Evolutionary conservation across 768 basidiomycete species (phyloP), one percentile per base, ranked within the genome.

Genomic region (Scleroderma bovista): DNA sequence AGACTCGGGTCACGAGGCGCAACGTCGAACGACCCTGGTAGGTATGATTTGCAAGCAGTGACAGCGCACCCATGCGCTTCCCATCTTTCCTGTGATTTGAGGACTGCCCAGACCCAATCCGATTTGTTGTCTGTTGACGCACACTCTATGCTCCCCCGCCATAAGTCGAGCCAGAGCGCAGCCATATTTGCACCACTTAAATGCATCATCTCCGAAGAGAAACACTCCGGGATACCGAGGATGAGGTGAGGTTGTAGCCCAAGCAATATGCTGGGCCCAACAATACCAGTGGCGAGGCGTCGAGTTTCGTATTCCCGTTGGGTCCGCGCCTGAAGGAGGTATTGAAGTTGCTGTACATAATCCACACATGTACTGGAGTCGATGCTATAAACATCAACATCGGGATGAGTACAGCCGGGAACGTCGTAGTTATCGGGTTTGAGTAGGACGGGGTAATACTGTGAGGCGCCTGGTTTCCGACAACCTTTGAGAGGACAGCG

Each of bases 151-250:
- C 5, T 37, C 6, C 50, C 40, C 2, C 13, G 32, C 50, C 50
- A 51, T n/a, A 51, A 20, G n/a, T 40, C 39, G 9, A 16, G 57
- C 45, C 13, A 69, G 33, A 20, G 52, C 2, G 61, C 58, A 0
- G 54, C 44, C 2, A 66, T 33, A 41, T 71, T 72, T 3, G 66
- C 44, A 3, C 47, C 44, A 3, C 60, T 17, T 1, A 70, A 60
- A 52, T 78, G 75, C 75, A 78, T 78, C 1, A 65, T 24, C 52
- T 78, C 75, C 11, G 63, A 60, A 2, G 61, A 43, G 53, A 75
- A 76, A 26, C 61, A 60, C 1, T 44, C 42, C 1, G 74, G 73
- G 12, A 72, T 52, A 0, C 57, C 57, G 9, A 73, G 58, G 1
- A 49, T 56, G 6, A 44, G 48, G 1, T 53, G 34, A 1, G 32